A percentile compares a stretch with the other conserved stretches of the same genome.
These are phyloP conservation scores for Phialemoniopsis sp. DNA, from an alignment of 2,329 filamentous ascomycete genomes.

Conservation along the genomic window DNA sequence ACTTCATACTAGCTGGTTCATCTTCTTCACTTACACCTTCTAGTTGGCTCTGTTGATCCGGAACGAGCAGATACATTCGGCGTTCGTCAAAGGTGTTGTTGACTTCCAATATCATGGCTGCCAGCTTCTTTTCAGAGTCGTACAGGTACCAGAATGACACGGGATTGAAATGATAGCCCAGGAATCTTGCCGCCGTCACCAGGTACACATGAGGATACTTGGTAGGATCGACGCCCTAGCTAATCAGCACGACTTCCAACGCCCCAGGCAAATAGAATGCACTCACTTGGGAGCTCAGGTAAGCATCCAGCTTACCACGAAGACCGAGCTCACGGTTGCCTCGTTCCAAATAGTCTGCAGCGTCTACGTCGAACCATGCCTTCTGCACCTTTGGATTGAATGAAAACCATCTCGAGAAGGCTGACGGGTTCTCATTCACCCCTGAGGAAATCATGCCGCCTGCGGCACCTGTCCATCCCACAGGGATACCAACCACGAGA, in stretches of 20 bases:
- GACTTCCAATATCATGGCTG: slow-evolving; percentile 66
- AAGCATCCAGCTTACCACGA: slow-evolving; percentile 57
- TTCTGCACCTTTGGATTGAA: slow-evolving; percentile 13
- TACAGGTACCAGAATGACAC: slow-evolving; percentile 81
- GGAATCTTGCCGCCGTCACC: slow-evolving; percentile 64
- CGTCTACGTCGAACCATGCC: slow-evolving; percentile 56
- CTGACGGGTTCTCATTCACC: slow-evolving; percentile 7
- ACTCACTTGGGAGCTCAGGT: slow-evolving; percentile 52
- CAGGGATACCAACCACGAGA: slow-evolving; percentile 63
- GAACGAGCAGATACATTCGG: slow-evolving; percentile 58
- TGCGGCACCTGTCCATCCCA: slow-evolving; percentile 54
- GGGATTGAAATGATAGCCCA: slow-evolving; percentile 71
- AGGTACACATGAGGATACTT: slow-evolving; percentile 67
- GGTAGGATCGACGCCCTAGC: slow-evolving; percentile 51
- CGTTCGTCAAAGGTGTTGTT: slow-evolving; percentile 75
- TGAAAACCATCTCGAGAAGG: slow-evolving; percentile 22
- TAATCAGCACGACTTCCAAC: not conserved
- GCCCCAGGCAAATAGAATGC: slow-evolving; percentile 6
- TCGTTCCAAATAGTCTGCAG: slow-evolving; percentile 57
- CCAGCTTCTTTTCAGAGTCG: slow-evolving; percentile 48
- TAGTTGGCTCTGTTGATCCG: slow-evolving; percentile 16
- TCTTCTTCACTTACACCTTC: slow-evolving; percentile 1
- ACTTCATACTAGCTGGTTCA: slow-evolving; percentile 1
- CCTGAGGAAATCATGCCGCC: slow-evolving; percentile 52
- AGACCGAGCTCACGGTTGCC: slow-evolving; percentile 48